phyloP scores from a whole-genome alignment of 2,329 filamentous ascomycete species.

The Periconia digitata region DNA sequence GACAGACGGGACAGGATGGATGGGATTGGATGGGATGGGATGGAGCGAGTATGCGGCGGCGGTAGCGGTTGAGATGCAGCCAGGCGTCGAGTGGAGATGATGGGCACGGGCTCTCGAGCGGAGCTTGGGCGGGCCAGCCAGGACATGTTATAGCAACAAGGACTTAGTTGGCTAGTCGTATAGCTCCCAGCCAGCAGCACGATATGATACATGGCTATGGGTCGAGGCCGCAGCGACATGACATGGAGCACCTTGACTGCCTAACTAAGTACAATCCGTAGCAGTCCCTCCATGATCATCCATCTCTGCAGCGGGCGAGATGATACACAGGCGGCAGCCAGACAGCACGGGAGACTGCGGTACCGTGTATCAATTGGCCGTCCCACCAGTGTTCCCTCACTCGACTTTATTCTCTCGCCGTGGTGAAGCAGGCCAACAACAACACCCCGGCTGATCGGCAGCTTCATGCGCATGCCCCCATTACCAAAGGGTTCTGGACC shows the following conservation, averaged over 20 bases:
- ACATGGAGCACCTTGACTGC: too few relatives aligned
- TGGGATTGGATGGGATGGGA: background rate
- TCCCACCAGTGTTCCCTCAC: too few relatives aligned
- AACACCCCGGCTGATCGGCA: background rate
- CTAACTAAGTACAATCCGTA: too few relatives aligned
- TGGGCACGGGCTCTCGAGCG: background rate
- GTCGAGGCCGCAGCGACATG: too few relatives aligned
- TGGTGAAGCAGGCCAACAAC: background rate
- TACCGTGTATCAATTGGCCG: too few relatives aligned
- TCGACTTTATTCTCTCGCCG: too few relatives aligned
- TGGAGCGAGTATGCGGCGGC: too few relatives aligned
- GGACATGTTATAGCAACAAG: background rate
- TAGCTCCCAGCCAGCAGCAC: too few relatives aligned
- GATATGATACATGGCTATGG: background rate
- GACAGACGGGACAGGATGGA: conserved; percentile 1
- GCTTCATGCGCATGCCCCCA: background rate
- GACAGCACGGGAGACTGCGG: too few relatives aligned
- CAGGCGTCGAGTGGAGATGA: background rate
- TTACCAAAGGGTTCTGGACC: background rate
- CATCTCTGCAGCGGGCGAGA: too few relatives aligned
- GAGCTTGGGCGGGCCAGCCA: conserved; percentile 6
- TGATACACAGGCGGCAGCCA: too few relatives aligned
- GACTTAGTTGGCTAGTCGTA: background rate
- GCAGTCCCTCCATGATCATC: too few relatives aligned
- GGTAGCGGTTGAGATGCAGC: conserved; percentile 6